Base-by-base conservation (phyloP, 345 rosid species). In the Trapa incisa region DNA sequence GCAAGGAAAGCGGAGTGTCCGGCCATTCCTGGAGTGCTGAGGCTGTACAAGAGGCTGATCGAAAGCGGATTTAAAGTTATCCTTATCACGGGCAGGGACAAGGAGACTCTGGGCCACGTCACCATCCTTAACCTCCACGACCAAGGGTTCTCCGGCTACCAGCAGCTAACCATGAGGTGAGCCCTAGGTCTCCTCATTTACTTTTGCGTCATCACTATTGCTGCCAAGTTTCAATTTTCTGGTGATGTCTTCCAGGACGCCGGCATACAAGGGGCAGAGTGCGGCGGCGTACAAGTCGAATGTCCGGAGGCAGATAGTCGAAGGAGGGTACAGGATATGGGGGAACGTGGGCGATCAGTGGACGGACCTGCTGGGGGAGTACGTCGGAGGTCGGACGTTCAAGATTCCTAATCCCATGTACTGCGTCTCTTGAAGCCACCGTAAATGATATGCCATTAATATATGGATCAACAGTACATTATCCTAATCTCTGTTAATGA, bases 361-460 rank as follows among this genome's bases (percentile, higher is more conserved):
- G 98, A 89, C 89, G 37, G 96, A 89, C 68, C 79, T 92, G 41
- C 85, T 78, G 66, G 98, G 96, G 37, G 87, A 84, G 52, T 81
- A 67, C 66, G 56, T 70, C 0, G 96, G 98, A 64, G 77, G 84
- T 45, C 80, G 93, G 22, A 86, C 96, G 5, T 92, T 89, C 57
- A 92, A 92, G 82, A 79, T 92, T 43, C 98, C 98, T 4, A 89
- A 89, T 73, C 98, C 96, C 5, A 87, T 87, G 96, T 92, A 89
- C 69, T 87, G 78, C 37, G 87, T 91, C 43, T 89, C 97, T 53
- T 86, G 47, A 75, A 3, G 3, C 32, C 61, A 35, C 62, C 36
- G 42, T 5, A 64, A 38, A 35, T 1, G 3, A 12, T 14, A 36
- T 3, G 3, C 32, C 32, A 57, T 29, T 1, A 7, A 7, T 22